Base-by-base conservation (phyloP, 306 rosid genomes). In the Delonix regia region DNA sequence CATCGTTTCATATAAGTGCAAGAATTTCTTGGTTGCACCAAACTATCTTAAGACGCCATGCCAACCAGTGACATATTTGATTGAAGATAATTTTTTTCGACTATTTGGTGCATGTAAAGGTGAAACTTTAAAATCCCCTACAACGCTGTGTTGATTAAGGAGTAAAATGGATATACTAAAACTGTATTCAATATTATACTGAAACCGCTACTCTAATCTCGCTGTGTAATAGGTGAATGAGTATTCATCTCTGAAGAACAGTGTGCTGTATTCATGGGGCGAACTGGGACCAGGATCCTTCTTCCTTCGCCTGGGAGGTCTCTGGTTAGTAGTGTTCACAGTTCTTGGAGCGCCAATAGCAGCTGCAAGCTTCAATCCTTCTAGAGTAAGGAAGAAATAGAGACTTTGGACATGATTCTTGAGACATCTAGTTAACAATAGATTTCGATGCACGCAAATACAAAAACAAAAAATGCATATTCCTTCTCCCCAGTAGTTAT, bases 311-410 rank as follows among this genome's bases (percentile, higher is more conserved):
- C 90, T 95, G 65, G 99, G 98, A 86, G 94, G 99, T 75, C 97
- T 95, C 64, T 95, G 99, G 97, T 62, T 95, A 81, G 84, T 38
- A 28, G 90, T 89, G 62, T 91, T 95, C 87, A 95, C 85, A 45
- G 85, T 80, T 77, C 85, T 95, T 56, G 99, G 99, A 65, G 88
- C 80, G 36, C 99, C 99, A 63, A 83, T 92, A 75, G 90, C 99
- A 48, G 96, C 97, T 70, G 97, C 99, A 73, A 95, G 99, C 89
- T 95, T 95, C 76, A 95, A 89, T 83, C 99, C 99, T 82, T 81
- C 99, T 24, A 85, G 92, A 78, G 98, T 92, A 90, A 89, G 93
- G 61, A 62, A 27, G 65, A 80, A 48, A 36, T 27, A 39, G 33
- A 42, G 44, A 56, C 48, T 5, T 18, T 47, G 11, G 19, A 21